Base-by-base conservation (phyloP, 1,139 yeast genomes). In the Nadsonia commutata region DNA sequence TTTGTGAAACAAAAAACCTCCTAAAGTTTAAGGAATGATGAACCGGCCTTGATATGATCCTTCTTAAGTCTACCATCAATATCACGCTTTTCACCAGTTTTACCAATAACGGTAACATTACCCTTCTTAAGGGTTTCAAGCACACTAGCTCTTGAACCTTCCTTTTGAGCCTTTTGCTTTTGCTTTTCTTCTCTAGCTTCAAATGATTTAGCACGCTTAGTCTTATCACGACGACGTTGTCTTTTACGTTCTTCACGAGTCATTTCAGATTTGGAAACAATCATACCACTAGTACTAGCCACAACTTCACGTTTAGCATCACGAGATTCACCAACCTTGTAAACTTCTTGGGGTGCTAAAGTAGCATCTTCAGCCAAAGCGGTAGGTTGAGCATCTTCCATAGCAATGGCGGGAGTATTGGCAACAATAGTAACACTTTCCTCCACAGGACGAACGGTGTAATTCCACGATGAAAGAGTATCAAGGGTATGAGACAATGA, bases 371-470 rank as follows among this genome's bases (percentile, higher is more conserved):
- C 66, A 2, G 93, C 74, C 64, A 83, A 71, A 39, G 88, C 79
- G 45, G 84, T 69, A 40, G 98, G 98, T 63, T 88, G 97, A 1
- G 96, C 93, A 57, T 90, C 98, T 64, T 90, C 98, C 95, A 88
- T 84, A 5, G 80, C 59, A 43, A 90, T 80, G 2, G 95, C 74
- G 2, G 95, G 79, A 0, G 83, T 72, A 49, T 80, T 77, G 37
- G 88, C 85, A 57, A 80, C 85, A 56, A 90, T 78, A 47, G 83
- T 88, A 50, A 88, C 67, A 20, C 79, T 65, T 53, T 84, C 82
- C 58, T 82, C 79, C 45, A 84, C 78, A 16, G 95, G 95, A 60
- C 81, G 84, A 45, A 98, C 98, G 44, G 86, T 75, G 65, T 81
- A 90, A 59, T 86, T 94, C 53, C 96, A 94, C 8, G 96, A 85